Base-by-base conservation (phyloP, 2,329 filamentous ascomycete genomes). In the Aspergillus hiratsukae region DNA sequence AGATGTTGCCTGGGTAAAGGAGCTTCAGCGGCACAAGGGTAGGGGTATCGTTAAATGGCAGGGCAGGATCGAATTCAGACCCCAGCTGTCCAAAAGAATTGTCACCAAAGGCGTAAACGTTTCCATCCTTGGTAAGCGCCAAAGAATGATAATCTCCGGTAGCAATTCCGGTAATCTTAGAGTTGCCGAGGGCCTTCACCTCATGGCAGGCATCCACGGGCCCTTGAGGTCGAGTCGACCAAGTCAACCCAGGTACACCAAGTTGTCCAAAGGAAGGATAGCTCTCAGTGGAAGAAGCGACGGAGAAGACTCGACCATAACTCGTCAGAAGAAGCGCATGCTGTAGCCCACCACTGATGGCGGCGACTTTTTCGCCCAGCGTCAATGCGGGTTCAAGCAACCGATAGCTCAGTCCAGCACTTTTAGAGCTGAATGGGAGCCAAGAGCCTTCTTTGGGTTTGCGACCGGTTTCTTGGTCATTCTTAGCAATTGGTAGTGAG, bases 1-100 rank as follows among this genome's bases (percentile, higher is more conserved):
- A 81, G 2, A 79, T 81, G 4, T 83, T 85, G 51, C 83, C 85
- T 48, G 80, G 78, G 72, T 97, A 97, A 5, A 96, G 83, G 59
- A 83, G 84, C 58, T 84, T 82, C 41, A 90, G 82, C 1, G 89
- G 83, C 2, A 97, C 71, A 5, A 87, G 81, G 3, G 86, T 84
- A 0, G 94, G 91, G 0, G 81, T 81, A 61, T 93, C 89, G 25
- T 89, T 78, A 56, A 77, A 83, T 7, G 84, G 79, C 17, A 83
- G 78, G 28, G 87, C 83, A 0, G 82, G 71, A 50, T 85, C 85
- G 53, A 83, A 84, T 51, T 90, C 85, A 65, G 93, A 86, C n/a
- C 93, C 93, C 3, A 97, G 81, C 73, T 97, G 94, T n/a, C 94
- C 94, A 46, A 85, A 83, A 0, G 87, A 86, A 75, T 97, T 97